These are phyloP conservation scores for Coriolopsis trogii DNA, from an alignment of 1,284 basidiomycete genomes.

Conservation along the genomic window DNA sequence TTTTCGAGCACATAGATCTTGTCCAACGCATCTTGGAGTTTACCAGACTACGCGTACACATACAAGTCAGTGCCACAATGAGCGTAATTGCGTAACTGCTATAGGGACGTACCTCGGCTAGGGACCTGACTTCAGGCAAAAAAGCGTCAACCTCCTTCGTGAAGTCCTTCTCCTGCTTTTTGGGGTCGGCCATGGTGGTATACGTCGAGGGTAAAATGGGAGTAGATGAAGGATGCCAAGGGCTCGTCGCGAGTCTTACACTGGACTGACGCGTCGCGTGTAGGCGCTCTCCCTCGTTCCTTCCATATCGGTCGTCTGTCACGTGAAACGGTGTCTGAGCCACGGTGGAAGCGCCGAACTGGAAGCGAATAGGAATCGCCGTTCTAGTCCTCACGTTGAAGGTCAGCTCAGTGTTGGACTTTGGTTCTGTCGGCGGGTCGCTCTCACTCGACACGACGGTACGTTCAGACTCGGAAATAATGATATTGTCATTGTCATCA, in stretches of 20 bases:
- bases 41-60: constrained; percentile 57
- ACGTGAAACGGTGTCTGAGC: constrained; percentile 23
- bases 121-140: constrained; percentile 54
- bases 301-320: constrained; percentile 25
- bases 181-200: constrained; percentile 73
- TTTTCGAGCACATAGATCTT: constrained; percentile 92
- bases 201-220: constrained; percentile 19
- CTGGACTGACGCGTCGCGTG: constrained; percentile 69
- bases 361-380: constrained; percentile 10
- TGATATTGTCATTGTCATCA: constrained; percentile 33
- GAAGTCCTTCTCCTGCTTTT: constrained; percentile 80
- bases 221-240: constrained; percentile 29
- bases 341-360: constrained; percentile 12
- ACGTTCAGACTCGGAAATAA: constrained; percentile 12
- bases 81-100: neutral
- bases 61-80: constrained; percentile 20
- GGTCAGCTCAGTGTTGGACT: neutral
- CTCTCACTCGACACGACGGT: constrained; percentile 6
- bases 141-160: constrained; percentile 70
- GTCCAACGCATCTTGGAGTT: constrained; percentile 86
- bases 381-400: too few relatives aligned
- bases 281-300: constrained; percentile 31
- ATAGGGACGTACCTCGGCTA: constrained; percentile 54
- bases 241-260: constrained; percentile 36
- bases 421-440: neutral